A percentile compares a stretch with the other conserved stretches of the same genome.
phyloP scores from a whole-genome alignment of 1,139 yeast species.

The Candida labiduridarum region DNA sequence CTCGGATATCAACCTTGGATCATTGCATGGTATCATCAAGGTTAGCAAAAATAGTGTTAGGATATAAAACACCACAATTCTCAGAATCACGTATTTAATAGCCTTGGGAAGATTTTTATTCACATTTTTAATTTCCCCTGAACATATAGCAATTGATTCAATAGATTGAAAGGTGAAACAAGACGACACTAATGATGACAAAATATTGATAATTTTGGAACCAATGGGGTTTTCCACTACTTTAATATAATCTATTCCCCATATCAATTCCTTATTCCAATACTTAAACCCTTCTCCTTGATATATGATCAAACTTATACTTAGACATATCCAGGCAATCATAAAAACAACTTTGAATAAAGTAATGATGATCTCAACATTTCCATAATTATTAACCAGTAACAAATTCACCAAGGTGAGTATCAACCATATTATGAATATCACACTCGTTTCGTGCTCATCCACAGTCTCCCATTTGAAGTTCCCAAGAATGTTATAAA shows the following conservation, averaged over 20 bases:
- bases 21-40: conserved; percentile 20
- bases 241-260: conserved; percentile 12
- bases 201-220: conserved; percentile 11
- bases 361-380: conserved; percentile 23
- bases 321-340: conserved; percentile 19
- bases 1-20: conserved; percentile 14
- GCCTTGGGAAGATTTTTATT: conserved; percentile 16
- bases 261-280: conserved; percentile 12
- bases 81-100: conserved; percentile 18
- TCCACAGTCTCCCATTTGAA: conserved; percentile 18
- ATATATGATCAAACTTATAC: conserved; percentile 5
- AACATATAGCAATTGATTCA: conserved; percentile 39
- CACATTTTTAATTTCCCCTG: conserved; percentile 24
- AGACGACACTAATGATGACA: conserved; percentile 29
- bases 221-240: conserved; percentile 29
- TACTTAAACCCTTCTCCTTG: conserved; percentile 12
- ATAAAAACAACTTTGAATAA: conserved; percentile 23
- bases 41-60: conserved; percentile 19
- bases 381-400: conserved; percentile 27
- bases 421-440: conserved; percentile 18
- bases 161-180: conserved; percentile 38
- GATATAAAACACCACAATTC: conserved; percentile 21
- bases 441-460: conserved; percentile 8
- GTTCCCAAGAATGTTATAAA: conserved; percentile 15
- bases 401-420: conserved; percentile 23